Evolutionary conservation across 2,329 filamentous ascomycete species (phyloP), one percentile per base, ranked within the genome.

Genomic region (Kalmusia sp.): DNA sequence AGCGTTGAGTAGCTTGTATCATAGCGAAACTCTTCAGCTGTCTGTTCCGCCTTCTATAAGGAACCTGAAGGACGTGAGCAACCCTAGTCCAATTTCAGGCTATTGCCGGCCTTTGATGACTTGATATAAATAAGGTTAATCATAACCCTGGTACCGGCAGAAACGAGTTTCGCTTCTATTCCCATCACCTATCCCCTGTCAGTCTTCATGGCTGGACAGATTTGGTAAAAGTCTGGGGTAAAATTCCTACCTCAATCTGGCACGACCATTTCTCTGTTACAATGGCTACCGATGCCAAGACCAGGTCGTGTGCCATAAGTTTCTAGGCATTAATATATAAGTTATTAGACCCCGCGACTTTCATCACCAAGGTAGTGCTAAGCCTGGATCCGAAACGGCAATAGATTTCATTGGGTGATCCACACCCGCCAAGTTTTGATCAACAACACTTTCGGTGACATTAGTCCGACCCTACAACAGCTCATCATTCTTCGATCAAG

Each of bases 31-130:
- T 51, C 52, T 41, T 47, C 6, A 25, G 46, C 35, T 22, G 37
- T 34, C 31, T 48, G 50, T 48, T 47, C 41, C 27, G n/a, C 52
- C 41, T 41, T 44, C 22, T 35, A 37, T 33, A 33, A 55, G 31
- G 30, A 33, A 49, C 31, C 28, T 25, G 51, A 28, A 54, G 35
- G 50, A 48, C 50, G 21, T 27, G 50, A 31, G 51, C 51, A 44
- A 44, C 40, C 41, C 46, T 54, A 38, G 54, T 44, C 41, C 41
- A 54, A 51, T 34, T 47, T 54, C 41, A 54, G 50, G 34, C 41
- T 52, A 48, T 52, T 52, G 31, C 49, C 49, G 30, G 38, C 41
- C 33, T 46, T 49, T 56, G 21, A 53, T 56, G 38, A 49, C 41
- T 44, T 52, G 25, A 49, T 49, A 49, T 56, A 52, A 33, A 49